Evolutionary conservation across 805 yeast genomes (phyloP), one percentile per base, ranked within the genome.

Genomic region (Wickerhamomyces rabaulensis): DNA sequence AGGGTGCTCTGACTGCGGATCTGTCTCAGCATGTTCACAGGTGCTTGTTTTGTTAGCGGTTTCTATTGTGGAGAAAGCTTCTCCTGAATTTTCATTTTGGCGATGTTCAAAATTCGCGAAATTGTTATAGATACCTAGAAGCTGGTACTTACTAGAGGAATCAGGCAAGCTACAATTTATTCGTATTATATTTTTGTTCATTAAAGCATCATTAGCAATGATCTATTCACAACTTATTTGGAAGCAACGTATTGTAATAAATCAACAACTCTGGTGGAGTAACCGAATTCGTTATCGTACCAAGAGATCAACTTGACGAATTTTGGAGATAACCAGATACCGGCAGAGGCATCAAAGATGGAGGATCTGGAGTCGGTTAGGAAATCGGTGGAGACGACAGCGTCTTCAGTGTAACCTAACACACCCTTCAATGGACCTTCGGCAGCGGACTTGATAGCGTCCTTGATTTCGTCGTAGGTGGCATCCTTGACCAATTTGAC

Each of bases 211-310:
- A 29, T n/a, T 16, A 29, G 16, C 35, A 29, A 29, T 29, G 35
- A 29, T 29, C 15, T 9, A 29, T 29, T 29, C 9, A 8, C 8
- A 10, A 10, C 31, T 27, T 33, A 33, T 43, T 50, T 48, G 31
- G 51, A 38, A 16, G 84, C 82, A 65, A 80, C 79, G 74, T 75
- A 79, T 69, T 78, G 75, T 61, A 80, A 75, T 68, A 81, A 76
- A 70, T 81, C 87, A 60, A 80, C 84, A 57, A 81, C 87, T 78
- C 87, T 79, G 74, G 83, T 77, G 60, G 84, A 79, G 80, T 81
- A 81, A 71, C 87, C 87, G 73, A 66, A 80, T 73, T 81, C 87
- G 71, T 81, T 81, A 69, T 81, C 87, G 75, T 80, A 81, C 87
- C 86, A 81, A 50, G 86, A 69, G 64, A 81, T 72, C 71, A 81